Conservation (phyloP, 805 yeast species). For the Cyberlindnera samutprakarnensis region DNA sequence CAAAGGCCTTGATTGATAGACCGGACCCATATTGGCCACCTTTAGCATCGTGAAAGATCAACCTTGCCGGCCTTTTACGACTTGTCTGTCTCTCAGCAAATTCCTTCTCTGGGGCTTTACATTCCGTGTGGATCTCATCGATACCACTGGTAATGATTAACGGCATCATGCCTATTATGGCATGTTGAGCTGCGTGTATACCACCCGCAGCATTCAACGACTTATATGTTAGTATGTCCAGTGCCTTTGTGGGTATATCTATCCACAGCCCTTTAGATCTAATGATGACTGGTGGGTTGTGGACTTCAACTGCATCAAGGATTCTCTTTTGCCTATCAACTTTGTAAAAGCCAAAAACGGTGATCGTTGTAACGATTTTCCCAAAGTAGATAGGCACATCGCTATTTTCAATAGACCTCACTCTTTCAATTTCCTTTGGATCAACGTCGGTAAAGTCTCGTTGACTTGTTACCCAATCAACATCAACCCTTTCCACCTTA, state of each 20-base stretch:
- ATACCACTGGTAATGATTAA: slow-evolving; percentile 62
- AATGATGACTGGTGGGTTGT: slow-evolving; percentile 71
- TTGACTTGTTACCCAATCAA: slow-evolving; percentile 90
- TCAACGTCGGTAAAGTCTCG: slow-evolving; percentile 92
- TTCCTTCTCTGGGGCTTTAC: slow-evolving; percentile 97
- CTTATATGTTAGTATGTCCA: slow-evolving; percentile 51
- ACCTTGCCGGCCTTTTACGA: slow-evolving; percentile 78
- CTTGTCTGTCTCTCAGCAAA: slow-evolving; percentile 67
- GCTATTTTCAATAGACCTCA: slow-evolving; percentile 44
- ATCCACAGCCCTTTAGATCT: slow-evolving; percentile 86
- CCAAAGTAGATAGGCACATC: slow-evolving; percentile 71
- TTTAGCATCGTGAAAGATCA: slow-evolving; percentile 75
- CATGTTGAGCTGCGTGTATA: slow-evolving; percentile 96
- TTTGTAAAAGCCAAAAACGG: slow-evolving; percentile 91
- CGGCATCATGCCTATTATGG: slow-evolving; percentile 73
- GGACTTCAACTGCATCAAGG: slow-evolving; percentile 90
- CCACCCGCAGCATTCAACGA: slow-evolving; percentile 74
- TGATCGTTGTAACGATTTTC: slow-evolving; percentile 56
- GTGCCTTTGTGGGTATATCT: slow-evolving; percentile 64
- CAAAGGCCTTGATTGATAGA: slow-evolving; percentile 70
- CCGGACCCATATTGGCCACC: slow-evolving; percentile 83
- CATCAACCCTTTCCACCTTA: slow-evolving; percentile 79
- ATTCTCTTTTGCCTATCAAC: slow-evolving; percentile 68
- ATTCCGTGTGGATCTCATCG: slow-evolving; percentile 83
- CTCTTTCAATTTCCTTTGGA: slow-evolving; percentile 63